phyloP scores from a whole-genome alignment of 257 asterid genomes.

The Solanum okadae region DNA sequence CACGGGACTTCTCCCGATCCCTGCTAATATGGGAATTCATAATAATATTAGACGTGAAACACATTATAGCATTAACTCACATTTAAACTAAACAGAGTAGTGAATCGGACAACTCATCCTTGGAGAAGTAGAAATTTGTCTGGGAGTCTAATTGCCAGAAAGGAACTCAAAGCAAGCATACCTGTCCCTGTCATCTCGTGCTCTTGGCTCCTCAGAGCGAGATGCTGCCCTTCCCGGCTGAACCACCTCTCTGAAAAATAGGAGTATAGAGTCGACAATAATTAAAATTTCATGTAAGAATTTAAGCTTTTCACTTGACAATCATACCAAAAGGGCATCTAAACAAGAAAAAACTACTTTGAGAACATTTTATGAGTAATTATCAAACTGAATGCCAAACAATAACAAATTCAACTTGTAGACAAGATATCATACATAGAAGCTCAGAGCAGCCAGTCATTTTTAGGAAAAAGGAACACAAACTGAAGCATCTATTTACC shows the following conservation, averaged over 20 bases:
- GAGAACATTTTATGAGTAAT: neutral
- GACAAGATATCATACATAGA: neutral
- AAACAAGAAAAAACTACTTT: neutral
- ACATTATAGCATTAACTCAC: neutral
- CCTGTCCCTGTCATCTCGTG: conserved; percentile 67
- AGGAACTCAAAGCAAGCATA: neutral
- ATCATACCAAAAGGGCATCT: neutral
- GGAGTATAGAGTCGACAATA: neutral
- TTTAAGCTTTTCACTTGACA: neutral
- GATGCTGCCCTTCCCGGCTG: conserved; percentile 67
- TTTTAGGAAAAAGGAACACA: neutral
- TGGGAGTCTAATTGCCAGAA: neutral
- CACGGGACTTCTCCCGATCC: conserved; percentile 89
- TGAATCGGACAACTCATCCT: neutral
- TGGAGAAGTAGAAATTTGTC: neutral
- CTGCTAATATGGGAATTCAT: conserved; percentile 7
- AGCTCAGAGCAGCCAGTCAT: neutral
- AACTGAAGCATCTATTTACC: neutral
- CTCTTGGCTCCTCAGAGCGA: conserved; percentile 89
- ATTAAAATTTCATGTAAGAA: neutral
- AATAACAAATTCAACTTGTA: neutral
- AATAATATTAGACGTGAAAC: neutral
- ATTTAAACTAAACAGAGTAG: neutral
- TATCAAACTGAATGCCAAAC: neutral
- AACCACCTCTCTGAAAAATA: conserved; percentile 56